Conservation (phyloP, 805 yeast genomes). For the Lipomyces mesembrius region DNA sequence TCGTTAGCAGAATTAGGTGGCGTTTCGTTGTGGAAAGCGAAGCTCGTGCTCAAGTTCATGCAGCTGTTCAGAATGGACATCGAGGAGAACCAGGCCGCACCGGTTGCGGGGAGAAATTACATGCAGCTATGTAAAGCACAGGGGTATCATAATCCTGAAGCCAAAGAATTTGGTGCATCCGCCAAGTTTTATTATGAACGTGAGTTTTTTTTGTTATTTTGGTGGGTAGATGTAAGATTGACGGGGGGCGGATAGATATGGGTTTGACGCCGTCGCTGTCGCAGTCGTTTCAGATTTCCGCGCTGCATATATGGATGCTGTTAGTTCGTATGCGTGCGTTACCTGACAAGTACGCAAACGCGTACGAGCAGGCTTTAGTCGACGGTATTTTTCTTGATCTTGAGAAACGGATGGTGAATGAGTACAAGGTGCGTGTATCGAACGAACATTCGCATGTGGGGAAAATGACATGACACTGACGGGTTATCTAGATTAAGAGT, state of each 20-base stretch:
- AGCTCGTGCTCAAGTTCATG: conserved; percentile 37
- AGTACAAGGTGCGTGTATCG: conserved; percentile 56
- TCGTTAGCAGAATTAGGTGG: conserved; percentile 31
- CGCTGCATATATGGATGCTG: conserved; percentile 90
- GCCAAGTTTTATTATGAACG: conserved; percentile 81
- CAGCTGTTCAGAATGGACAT: conserved; percentile 72
- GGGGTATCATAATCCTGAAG: conserved; percentile 54
- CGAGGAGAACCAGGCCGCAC: conserved; percentile 92
- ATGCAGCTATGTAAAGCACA: conserved; percentile 86
- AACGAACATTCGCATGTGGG: too few relatives aligned
- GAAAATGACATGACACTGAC: neutral
- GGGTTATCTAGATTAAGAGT: conserved; percentile 56
- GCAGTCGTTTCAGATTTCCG: conserved; percentile 95
- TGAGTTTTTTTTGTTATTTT: conserved; percentile 5
- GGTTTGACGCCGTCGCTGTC: conserved; percentile 83
- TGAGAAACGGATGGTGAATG: conserved; percentile 82
- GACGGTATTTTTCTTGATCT: conserved; percentile 89
- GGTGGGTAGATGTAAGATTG: neutral
- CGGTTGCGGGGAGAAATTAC: conserved; percentile 88
- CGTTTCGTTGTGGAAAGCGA: conserved; percentile 25
- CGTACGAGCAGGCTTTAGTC: conserved; percentile 88
- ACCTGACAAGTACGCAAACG: conserved; percentile 86
- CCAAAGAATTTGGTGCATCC: conserved; percentile 69
- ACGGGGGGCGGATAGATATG: conserved; percentile 51
- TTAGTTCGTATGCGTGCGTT: conserved; percentile 94